Evolutionary conservation across 495 filamentous ascomycete species (phyloP).

Genomic region (Melanomma pulvis-pyrius): DNA sequence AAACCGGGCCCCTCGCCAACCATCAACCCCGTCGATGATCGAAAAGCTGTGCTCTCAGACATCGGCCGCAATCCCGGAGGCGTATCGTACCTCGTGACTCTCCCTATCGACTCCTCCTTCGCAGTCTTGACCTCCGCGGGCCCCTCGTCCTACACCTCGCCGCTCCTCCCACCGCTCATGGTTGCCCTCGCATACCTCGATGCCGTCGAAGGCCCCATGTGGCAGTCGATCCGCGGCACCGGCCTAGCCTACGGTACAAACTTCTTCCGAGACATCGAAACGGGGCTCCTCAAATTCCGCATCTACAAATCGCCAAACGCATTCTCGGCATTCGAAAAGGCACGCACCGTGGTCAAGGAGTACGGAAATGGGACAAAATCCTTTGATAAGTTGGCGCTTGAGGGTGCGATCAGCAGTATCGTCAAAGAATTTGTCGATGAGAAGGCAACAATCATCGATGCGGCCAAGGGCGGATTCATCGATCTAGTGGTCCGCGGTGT

Average conservation of each 20-base stretch:
- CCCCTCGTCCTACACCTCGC: conserved; percentile 72
- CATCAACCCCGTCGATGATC: conserved; percentile 62
- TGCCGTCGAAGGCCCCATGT: conserved; percentile 89
- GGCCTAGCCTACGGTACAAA: conserved; percentile 87
- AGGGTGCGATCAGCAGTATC: conserved; percentile 87
- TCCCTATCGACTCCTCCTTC: conserved; percentile 93
- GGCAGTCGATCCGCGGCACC: conserved; percentile 86
- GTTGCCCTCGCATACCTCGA: conserved; percentile 90
- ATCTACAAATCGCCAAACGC: conserved; percentile 90
- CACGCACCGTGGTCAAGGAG: conserved; percentile 72
- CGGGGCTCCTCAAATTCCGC: conserved; percentile 75
- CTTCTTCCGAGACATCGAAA: conserved; percentile 74
- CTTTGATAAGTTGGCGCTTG: conserved; percentile 81
- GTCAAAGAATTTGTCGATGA: conserved; percentile 83
- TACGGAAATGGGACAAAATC: conserved; percentile 60
- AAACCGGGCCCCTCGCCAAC: conserved; percentile 47
- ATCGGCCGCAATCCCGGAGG: conserved; percentile 73
- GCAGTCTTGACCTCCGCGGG: conserved; percentile 74
- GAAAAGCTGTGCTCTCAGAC: conserved; percentile 65
- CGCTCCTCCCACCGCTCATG: conserved; percentile 76
- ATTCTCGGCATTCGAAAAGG: conserved; percentile 79
- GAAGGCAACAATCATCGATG: conserved; percentile 77
- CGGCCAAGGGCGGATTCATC: conserved; percentile 80
- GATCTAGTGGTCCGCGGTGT: conserved; percentile 76
- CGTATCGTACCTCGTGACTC: conserved; percentile 78